Percentiles rank a stretch among this genome's conserved stretches.
Conservation (phyloP, 352 stramenopile genomes). For the Globisporangium acanthophoron region DNA sequence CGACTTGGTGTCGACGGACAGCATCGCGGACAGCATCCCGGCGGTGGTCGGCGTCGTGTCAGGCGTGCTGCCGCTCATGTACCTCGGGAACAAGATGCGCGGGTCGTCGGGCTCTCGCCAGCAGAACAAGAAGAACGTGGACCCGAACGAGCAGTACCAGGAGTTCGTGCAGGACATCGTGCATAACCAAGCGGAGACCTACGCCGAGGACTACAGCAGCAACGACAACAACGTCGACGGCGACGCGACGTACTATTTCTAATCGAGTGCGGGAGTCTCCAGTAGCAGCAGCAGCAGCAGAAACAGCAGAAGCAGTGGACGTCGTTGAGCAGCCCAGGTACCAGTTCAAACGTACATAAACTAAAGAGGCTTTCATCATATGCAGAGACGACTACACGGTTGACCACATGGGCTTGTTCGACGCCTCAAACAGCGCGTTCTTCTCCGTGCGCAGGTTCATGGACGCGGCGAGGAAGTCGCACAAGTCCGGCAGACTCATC, state of each 20-base stretch:
- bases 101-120: background rate
- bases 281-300: slow-evolving; percentile 2
- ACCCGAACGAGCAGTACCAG: slow-evolving; percentile 1
- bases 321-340: background rate
- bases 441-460: slow-evolving; percentile 58
- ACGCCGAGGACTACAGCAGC: background rate
- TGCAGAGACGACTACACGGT: slow-evolving; percentile 22
- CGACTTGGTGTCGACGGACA: slow-evolving; percentile 1
- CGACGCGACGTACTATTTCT: background rate
- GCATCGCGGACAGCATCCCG: background rate
- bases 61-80: slow-evolving; percentile 7
- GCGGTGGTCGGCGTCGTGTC: slow-evolving; percentile 3
- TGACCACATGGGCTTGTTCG: slow-evolving; percentile 49
- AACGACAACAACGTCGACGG: background rate
- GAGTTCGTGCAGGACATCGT: background rate
- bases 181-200: background rate
- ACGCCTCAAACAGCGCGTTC: slow-evolving; percentile 29
- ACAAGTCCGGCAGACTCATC: slow-evolving; percentile 36
- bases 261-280: background rate
- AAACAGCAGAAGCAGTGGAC: background rate
- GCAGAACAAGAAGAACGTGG: background rate
- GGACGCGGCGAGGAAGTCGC: slow-evolving; percentile 37
- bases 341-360: background rate
- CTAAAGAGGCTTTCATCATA: background rate
- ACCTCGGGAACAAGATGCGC: slow-evolving; percentile 8